Percentiles rank a stretch among this genome's conserved stretches.
Evolutionary conservation across 129 eudicot species (phyloP).

Genomic region (Helichrysum umbraculigerum): DNA sequence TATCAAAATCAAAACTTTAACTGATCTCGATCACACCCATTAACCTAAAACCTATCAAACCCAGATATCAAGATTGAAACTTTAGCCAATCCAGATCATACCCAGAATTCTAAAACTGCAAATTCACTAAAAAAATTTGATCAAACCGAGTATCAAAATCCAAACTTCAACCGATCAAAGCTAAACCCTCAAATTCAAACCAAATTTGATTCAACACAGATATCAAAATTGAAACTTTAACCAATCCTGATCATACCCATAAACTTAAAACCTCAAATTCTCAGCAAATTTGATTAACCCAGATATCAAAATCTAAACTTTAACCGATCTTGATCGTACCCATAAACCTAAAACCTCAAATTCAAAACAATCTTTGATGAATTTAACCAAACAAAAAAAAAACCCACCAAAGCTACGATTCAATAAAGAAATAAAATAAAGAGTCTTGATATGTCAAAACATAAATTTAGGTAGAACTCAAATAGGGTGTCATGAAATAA

Average conservation of each 20-base stretch:
- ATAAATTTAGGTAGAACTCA: background rate
- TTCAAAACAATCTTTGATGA: background rate
- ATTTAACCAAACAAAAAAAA: background rate
- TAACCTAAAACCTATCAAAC: constrained; percentile 18
- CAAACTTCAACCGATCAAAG: constrained; percentile 13
- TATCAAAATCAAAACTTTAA: constrained; percentile 7
- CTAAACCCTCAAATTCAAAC: constrained; percentile 14
- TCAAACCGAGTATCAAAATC: constrained; percentile 21
- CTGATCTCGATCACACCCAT: constrained; percentile 9
- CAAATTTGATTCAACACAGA: background rate
- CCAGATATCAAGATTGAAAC: constrained; percentile 4
- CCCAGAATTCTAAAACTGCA: constrained; percentile 24
- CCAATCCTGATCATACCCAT: constrained; percentile 22
- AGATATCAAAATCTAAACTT: constrained; percentile 4
- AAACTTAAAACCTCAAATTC: constrained; percentile 18
- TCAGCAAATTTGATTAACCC: constrained; percentile 2
- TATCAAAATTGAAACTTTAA: constrained; percentile 8
- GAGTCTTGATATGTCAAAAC: constrained; percentile 3
- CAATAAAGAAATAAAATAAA: background rate
- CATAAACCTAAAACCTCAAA: constrained; percentile 23
- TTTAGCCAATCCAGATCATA: constrained; percentile 10
- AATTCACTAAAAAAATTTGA: background rate
- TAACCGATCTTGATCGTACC: constrained; percentile 24
- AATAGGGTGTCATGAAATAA: constrained; percentile 5
- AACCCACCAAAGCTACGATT: background rate